Conservation (phyloP, 2,329 filamentous ascomycete genomes). For the Cordyceps militaris region DNA sequence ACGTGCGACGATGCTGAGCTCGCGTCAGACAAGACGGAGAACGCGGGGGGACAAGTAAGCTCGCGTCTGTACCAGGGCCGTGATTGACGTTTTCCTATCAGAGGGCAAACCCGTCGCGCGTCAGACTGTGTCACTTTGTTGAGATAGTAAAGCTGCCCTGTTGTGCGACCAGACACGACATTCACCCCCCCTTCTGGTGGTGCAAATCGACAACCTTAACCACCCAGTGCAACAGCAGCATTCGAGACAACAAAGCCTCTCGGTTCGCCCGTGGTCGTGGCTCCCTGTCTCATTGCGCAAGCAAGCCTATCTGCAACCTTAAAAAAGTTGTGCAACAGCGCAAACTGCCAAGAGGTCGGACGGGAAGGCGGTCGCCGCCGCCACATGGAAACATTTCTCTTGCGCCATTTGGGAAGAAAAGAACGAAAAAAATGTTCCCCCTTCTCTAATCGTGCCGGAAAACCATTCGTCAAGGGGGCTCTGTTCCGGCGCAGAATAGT, state of each 20-base stretch:
- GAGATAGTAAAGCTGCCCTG: too few relatives aligned
- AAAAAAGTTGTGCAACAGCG: background rate
- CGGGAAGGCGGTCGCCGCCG: background rate
- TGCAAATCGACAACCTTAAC: too few relatives aligned
- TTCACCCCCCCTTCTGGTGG: too few relatives aligned
- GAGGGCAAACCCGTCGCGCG: too few relatives aligned
- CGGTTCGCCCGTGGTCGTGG: background rate
- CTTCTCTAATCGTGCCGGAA: background rate
- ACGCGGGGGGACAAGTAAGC: too few relatives aligned
- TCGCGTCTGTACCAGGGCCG: too few relatives aligned
- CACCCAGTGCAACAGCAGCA: too few relatives aligned
- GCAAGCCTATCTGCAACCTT: slow-evolving; percentile 4
- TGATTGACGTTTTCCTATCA: too few relatives aligned
- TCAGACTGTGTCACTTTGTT: too few relatives aligned
- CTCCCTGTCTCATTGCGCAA: background rate
- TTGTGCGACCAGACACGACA: too few relatives aligned
- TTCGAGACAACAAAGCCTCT: background rate
- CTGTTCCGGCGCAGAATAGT: background rate
- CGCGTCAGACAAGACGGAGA: background rate
- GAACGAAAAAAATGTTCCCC: background rate
- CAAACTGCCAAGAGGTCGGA: slow-evolving; percentile 1
- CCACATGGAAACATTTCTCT: background rate
- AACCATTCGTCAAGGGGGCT: background rate
- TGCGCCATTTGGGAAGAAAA: background rate
- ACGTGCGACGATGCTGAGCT: background rate